Evolutionary conservation across 768 basidiomycete genomes (phyloP).

Genomic region (Russula ochroleuca): DNA sequence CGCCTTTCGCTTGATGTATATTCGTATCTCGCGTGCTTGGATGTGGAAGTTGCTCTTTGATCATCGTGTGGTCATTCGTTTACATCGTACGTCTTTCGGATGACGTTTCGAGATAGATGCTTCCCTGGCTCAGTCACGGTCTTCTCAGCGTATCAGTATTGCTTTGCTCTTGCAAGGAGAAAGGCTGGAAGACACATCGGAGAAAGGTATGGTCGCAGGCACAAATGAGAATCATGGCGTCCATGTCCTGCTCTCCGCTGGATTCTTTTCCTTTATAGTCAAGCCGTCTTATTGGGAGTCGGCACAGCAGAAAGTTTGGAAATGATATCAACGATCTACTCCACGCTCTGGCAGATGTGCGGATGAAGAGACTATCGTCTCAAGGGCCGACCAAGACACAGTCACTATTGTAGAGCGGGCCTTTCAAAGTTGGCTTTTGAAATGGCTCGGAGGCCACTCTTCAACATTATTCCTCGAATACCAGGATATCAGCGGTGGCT

Average conservation of each 20-base stretch:
- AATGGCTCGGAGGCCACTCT: background rate
- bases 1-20: conserved; percentile 89
- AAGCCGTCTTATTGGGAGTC: conserved; percentile 82
- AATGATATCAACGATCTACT: conserved; percentile 84
- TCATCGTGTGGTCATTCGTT: background rate
- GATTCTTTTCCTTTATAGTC: conserved; percentile 65
- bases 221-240: conserved; percentile 48
- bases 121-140: too few species aligned
- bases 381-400: background rate
- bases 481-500: too few species aligned
- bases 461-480: too few species aligned
- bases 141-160: conserved; percentile 58
- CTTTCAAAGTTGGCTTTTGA: too few species aligned
- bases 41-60: conserved; percentile 80
- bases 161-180: conserved; percentile 42
- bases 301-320: conserved; percentile 85
- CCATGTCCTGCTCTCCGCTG: conserved; percentile 55
- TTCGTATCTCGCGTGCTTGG: conserved; percentile 77
- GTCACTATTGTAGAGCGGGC: too few species aligned
- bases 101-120: too few species aligned
- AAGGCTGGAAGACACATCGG: conserved; percentile 32
- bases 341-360: conserved; percentile 58
- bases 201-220: conserved; percentile 52
- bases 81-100: background rate
- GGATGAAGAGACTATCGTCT: conserved; percentile 32